Percentiles rank a stretch among this genome's conserved stretches.
Conservation (phyloP, 306 rosid genomes). For the Mucuna pruriens region DNA sequence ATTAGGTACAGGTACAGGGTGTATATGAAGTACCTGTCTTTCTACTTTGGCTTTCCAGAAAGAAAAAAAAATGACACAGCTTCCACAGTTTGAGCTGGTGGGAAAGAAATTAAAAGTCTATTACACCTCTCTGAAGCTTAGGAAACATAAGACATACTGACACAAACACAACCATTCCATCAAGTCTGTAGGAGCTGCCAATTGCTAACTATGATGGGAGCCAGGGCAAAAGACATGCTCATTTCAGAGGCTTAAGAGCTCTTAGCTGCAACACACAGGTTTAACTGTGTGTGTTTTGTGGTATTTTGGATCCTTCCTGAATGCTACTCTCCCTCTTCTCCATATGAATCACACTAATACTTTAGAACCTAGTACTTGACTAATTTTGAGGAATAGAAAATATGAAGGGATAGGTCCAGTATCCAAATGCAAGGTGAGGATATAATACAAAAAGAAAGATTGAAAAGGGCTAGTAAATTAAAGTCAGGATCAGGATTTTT, state of each 20-base stretch:
- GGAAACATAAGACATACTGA: background rate
- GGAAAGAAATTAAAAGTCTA: background rate
- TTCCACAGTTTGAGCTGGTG: background rate
- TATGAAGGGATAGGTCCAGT: background rate
- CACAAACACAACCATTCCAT: conserved; percentile 20
- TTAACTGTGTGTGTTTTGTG: background rate
- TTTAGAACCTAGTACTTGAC: background rate
- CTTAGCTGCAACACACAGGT: background rate
- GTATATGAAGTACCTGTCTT: background rate
- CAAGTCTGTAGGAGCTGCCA: background rate
- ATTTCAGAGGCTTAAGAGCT: background rate
- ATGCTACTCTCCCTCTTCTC: background rate
- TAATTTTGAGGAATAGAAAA: background rate
- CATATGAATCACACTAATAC: background rate
- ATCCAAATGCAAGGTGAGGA: background rate
- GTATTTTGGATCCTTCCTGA: conserved; percentile 13
- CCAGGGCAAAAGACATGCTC: background rate
- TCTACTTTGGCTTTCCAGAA: background rate
- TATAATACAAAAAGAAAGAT: conserved; percentile 24
- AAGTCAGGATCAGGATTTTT: background rate
- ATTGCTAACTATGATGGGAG: too few species aligned
- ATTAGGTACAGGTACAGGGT: background rate
- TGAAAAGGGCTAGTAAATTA: conserved; percentile 10
- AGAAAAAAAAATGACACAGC: background rate
- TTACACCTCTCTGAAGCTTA: background rate